Evolutionary conservation across 2,329 filamentous ascomycete genomes (phyloP).

Genomic region (Pseudopyrenochaeta lycopersici): DNA sequence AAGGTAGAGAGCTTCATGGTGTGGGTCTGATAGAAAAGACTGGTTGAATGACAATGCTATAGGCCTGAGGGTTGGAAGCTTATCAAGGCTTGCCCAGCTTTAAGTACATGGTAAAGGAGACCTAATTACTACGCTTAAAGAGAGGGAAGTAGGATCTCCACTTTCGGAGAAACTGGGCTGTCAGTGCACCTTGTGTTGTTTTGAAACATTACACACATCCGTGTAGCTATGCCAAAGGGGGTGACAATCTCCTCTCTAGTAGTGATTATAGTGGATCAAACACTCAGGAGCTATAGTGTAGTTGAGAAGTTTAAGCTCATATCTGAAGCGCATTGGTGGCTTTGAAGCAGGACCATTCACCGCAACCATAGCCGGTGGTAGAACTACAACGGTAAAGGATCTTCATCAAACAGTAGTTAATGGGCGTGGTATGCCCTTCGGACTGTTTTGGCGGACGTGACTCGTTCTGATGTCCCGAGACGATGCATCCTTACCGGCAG

Average conservation of each 20-base stretch:
- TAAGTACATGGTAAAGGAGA: conserved; percentile 19
- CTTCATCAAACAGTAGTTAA: not conserved
- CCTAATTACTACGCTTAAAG: not conserved
- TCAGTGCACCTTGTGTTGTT: conserved; percentile 8
- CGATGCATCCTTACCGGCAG: not conserved
- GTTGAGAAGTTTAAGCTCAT: not conserved
- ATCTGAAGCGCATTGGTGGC: conserved; percentile 22
- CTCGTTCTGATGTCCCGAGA: conserved; percentile 12
- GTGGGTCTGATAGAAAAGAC: not conserved
- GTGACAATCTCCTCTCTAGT: conserved; percentile 1
- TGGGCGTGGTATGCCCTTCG: not conserved
- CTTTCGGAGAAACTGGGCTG: conserved; percentile 11
- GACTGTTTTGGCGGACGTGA: conserved; percentile 1
- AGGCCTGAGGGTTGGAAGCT: not conserved
- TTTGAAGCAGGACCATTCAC: conserved; percentile 3
- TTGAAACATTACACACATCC: conserved; percentile 12
- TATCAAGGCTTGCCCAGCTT: conserved; percentile 10
- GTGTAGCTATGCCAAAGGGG: conserved; percentile 7
- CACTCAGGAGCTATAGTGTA: not conserved
- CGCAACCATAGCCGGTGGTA: conserved; percentile 12
- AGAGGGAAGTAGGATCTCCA: conserved; percentile 5
- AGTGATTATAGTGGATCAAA: not conserved
- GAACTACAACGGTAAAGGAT: not conserved
- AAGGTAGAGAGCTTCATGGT: conserved; percentile 43
- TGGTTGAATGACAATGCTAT: not conserved